Conservation (phyloP, 768 basidiomycete genomes). For the Amanita thiersii region DNA sequence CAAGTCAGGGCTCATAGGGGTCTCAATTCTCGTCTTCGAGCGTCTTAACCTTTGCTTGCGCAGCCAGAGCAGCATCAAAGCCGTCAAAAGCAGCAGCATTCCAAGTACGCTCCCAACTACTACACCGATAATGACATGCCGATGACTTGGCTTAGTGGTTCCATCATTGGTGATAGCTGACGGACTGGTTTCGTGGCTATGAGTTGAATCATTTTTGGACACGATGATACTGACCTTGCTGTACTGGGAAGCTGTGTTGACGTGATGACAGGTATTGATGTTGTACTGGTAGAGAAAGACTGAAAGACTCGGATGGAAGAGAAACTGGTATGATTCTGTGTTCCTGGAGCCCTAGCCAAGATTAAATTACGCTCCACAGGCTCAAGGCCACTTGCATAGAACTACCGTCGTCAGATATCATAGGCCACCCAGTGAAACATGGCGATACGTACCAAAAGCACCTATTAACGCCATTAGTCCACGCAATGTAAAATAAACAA, state of each 20-base stretch:
- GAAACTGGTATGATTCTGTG: no score
- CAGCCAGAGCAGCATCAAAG: constrained; percentile 16
- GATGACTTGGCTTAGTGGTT: no score
- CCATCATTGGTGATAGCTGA: no score
- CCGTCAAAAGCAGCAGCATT: constrained; percentile 15
- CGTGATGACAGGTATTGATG: no score
- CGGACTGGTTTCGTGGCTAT: no score
- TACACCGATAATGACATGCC: constrained; percentile 12
- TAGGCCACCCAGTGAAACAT: neutral
- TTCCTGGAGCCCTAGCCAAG: no score
- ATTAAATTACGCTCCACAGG: constrained; percentile 29
- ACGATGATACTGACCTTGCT: no score
- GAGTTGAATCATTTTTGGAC: no score
- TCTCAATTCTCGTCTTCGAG: constrained; percentile 13
- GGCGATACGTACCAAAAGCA: constrained; percentile 23
- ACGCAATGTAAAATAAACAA: neutral
- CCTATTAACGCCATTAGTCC: constrained; percentile 12
- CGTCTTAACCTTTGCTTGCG: constrained; percentile 17
- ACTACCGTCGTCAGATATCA: constrained; percentile 20
- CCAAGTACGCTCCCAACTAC: neutral
- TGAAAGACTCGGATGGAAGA: no score
- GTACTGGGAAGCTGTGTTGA: no score
- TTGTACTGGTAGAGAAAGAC: no score
- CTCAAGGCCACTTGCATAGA: constrained; percentile 31
- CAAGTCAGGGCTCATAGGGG: constrained; percentile 22